These are phyloP conservation scores for Setaria italica DNA, from an alignment of 202 grass and related monocot genomes.

Conservation along the genomic window DNA sequence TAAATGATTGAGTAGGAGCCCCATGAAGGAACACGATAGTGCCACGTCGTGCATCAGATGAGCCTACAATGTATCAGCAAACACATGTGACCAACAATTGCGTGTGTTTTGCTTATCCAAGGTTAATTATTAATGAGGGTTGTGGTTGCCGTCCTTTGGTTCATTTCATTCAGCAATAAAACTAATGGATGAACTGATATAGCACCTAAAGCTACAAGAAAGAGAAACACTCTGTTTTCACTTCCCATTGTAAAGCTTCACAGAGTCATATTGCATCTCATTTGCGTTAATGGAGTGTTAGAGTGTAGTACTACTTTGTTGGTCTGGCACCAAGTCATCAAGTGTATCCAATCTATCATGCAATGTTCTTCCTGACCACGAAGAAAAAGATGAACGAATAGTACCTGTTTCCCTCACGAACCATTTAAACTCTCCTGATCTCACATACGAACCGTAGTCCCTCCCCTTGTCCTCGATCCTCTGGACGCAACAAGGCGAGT, in stretches of 20 bases:
- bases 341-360: not conserved
- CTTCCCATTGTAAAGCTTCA: not conserved
- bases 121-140: not conserved
- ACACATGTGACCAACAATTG: constrained; percentile 18
- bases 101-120: not conserved
- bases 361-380: not conserved
- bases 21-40: constrained; percentile 91
- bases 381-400: constrained; percentile 5
- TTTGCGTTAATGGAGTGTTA: not conserved
- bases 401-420: constrained; percentile 96
- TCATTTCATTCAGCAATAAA: constrained; percentile 9
- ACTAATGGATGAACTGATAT: not conserved
- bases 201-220: not conserved
- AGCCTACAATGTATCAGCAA: constrained; percentile 57
- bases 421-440: constrained; percentile 83
- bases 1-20: constrained; percentile 91
- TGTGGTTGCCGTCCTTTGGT: not conserved
- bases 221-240: not conserved
- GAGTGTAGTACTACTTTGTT: not conserved
- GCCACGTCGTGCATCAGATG: constrained; percentile 58
- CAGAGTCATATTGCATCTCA: not conserved
- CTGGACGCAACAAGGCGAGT: constrained; percentile 50
- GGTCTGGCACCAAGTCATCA: not conserved
- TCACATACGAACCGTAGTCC: constrained; percentile 77
- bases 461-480: constrained; percentile 90